Conservation (phyloP, 108 stramenopile genomes). For the Fistulifera pelliculosa region DNA sequence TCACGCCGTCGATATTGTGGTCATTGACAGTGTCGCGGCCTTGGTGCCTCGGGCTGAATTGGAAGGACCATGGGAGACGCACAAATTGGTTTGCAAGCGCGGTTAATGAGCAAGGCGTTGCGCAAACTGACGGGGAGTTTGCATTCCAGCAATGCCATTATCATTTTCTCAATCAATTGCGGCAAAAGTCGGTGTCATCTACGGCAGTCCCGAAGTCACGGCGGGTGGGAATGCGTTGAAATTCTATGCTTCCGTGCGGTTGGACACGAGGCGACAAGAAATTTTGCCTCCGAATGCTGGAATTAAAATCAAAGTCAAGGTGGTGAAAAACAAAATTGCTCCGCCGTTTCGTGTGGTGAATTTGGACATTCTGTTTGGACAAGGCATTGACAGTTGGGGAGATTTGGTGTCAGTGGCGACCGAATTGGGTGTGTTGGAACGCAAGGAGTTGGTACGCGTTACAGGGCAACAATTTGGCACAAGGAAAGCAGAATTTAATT, state of each 20-base stretch:
- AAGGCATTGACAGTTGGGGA: constrained; percentile 78
- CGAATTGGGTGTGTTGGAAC: constrained; percentile 71
- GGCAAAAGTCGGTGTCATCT: constrained; percentile 85
- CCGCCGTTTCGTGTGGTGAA: constrained; percentile 83
- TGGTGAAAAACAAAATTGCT: constrained; percentile 96
- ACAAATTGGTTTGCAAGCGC: constrained; percentile 87
- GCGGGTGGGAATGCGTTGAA: constrained; percentile 93
- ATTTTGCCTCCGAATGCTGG: constrained; percentile 85
- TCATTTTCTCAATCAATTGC: constrained; percentile 93
- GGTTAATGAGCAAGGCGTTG: constrained; percentile 96
- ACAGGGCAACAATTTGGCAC: constrained; percentile 64
- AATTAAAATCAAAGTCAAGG: constrained; percentile 84
- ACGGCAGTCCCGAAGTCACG: constrained; percentile 93
- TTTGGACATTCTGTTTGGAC: constrained; percentile 83
- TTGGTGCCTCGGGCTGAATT: constrained; percentile 93
- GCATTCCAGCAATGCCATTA: constrained; percentile 70
- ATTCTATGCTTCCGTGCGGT: constrained; percentile 85
- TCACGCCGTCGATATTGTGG: constrained; percentile 90
- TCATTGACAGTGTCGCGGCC: constrained; percentile 92
- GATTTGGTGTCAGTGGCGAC: constrained; percentile 81
- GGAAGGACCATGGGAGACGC: constrained; percentile 87
- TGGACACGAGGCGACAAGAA: constrained; percentile 86
- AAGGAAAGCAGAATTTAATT: constrained; percentile 67
- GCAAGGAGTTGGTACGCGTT: constrained; percentile 84
- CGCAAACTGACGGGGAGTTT: constrained; percentile 89